These are phyloP conservation scores for Hanseniaspora guilliermondii DNA, from an alignment of 805 yeast species.

Conservation along the genomic window DNA sequence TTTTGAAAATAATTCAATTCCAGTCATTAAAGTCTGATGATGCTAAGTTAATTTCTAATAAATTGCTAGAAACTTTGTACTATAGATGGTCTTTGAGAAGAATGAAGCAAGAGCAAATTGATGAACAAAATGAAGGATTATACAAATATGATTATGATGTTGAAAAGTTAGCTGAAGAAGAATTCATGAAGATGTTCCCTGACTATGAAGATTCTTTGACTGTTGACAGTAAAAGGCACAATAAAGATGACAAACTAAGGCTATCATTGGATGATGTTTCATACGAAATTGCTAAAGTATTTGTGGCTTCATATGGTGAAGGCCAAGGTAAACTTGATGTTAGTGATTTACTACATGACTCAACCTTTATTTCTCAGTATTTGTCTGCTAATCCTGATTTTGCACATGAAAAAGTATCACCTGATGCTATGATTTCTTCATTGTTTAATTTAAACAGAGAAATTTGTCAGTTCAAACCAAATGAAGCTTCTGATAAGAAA, in stretches of 20 bases:
- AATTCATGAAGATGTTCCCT: conserved; percentile 71
- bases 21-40: conserved; percentile 21
- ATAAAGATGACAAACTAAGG: conserved; percentile 17
- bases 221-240: conserved; percentile 16
- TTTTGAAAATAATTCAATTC: conserved; percentile 34
- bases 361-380: conserved; percentile 21
- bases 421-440: conserved; percentile 26
- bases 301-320: conserved; percentile 32
- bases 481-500: conserved; percentile 15
- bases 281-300: conserved; percentile 37
- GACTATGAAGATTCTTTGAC: conserved; percentile 55
- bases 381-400: not conserved
- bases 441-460: conserved; percentile 28
- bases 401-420: conserved; percentile 16
- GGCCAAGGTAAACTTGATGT: conserved; percentile 26
- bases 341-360: conserved; percentile 31
- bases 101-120: conserved; percentile 52
- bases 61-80: conserved; percentile 48
- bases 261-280: conserved; percentile 35
- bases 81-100: conserved; percentile 73
- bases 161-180: conserved; percentile 58
- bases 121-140: conserved; percentile 45
- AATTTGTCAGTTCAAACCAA: conserved; percentile 23
- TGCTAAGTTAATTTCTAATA: conserved; percentile 28
- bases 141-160: conserved; percentile 54